Evolutionary conservation across 1,284 basidiomycete species (phyloP), one percentile per base, ranked within the genome.

Genomic region (Cryptococcus maquisensis): DNA sequence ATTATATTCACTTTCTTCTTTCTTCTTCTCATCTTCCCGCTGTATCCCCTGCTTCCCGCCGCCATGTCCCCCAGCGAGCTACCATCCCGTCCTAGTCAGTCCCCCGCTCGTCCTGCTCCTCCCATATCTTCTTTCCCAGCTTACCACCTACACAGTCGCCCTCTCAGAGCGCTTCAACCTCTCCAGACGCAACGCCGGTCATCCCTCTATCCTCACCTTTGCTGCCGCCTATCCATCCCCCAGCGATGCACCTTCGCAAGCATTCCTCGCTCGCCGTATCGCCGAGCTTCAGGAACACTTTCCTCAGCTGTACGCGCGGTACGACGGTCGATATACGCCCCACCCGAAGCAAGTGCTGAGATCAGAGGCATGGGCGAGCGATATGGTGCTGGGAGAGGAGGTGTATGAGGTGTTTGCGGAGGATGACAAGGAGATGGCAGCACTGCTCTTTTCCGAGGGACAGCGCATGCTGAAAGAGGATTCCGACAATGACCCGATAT

Each of bases 361-460:
- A 24, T 35, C 47, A 4, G 10, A 47, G 15, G 32, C 46, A 28
- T 64, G 61, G 62, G 13, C 26, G 15, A 20, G 55, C 4, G 51
- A 53, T 3, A 49, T 59, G 6, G 45, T 66, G 43, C 44, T 68
- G 15, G 21, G 26, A 26, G 35, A 45, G 10, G 43, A 9, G 13
- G 38, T 20, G 5, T 23, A 23, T 24, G 88, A 86, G 48, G 90
- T 78, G 23, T 88, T 79, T 6, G 88, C 36, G 84, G 86, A 90
- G 2, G 87, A 20, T 24, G 18, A 9, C 10, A 10, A 18, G 28
- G 46, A 37, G 46, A 9, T 36, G 32, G 46, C 8, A 16, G 28
- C 10, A 4, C 12, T 48, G 32, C 20, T 21, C 15, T 24, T 13
- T n/a, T 9, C 18, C 32, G 35, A 47, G 18, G 26, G 46, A 23